phyloP scores from a whole-genome alignment of 129 eudicot species.

The Tagetes erecta region DNA sequence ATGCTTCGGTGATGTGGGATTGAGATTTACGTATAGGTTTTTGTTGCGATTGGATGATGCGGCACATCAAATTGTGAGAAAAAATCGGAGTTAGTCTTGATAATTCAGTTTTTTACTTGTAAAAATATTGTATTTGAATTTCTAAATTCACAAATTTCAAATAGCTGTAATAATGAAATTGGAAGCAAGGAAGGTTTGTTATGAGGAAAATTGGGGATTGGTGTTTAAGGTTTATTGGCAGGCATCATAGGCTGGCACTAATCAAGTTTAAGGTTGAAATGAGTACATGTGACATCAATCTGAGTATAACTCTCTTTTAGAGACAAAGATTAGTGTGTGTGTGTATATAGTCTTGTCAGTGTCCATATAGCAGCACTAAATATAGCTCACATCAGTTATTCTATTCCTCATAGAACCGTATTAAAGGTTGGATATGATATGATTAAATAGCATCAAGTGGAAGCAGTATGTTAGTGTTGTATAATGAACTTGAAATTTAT shows the following conservation, averaged over 20 bases:
- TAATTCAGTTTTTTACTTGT: too few relatives aligned
- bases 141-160: too few relatives aligned
- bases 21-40: constrained; percentile 15
- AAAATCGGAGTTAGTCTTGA: too few relatives aligned
- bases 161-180: not conserved
- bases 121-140: too few relatives aligned
- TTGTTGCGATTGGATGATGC: constrained; percentile 6
- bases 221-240: not conserved
- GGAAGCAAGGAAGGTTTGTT: constrained; percentile 9
- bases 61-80: too few relatives aligned
- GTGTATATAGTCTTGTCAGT: not conserved
- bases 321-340: not conserved
- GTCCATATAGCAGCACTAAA: not conserved
- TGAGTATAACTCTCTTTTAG: not conserved
- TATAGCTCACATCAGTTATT: not conserved
- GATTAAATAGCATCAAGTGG: too few relatives aligned
- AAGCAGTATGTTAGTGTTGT: not conserved
- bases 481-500: not conserved
- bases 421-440: constrained; percentile 11
- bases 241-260: not conserved
- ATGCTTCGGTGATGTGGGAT: not conserved
- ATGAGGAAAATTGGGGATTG: not conserved
- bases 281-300: not conserved
- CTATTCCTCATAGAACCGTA: not conserved
- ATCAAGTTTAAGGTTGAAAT: not conserved